Percentiles rank a stretch among this genome's conserved stretches.
phyloP scores from a whole-genome alignment of 495 filamentous ascomycete species.

The Podospora pseudocomata region DNA sequence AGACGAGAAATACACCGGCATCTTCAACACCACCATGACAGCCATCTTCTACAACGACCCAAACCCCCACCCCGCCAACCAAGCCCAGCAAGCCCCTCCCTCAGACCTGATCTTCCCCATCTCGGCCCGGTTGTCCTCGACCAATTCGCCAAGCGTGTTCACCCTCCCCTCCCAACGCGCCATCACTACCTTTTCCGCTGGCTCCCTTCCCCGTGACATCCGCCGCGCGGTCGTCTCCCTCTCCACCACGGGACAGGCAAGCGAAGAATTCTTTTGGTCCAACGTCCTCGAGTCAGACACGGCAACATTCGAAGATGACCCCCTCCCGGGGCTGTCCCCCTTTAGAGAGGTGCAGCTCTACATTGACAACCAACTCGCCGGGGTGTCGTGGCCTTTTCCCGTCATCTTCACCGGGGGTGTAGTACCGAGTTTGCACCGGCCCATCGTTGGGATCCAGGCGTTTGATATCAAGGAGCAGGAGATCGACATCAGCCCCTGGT shows the following conservation, averaged over 20 bases:
- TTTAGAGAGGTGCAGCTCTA: slow-evolving; percentile 81
- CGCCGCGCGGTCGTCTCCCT: slow-evolving; percentile 72
- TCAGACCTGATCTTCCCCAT: slow-evolving; percentile 73
- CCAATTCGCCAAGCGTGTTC: slow-evolving; percentile 62
- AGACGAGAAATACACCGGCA: slow-evolving; percentile 70
- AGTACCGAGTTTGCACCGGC: slow-evolving; percentile 75
- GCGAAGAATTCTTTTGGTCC: slow-evolving; percentile 87
- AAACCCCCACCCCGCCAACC: slow-evolving; percentile 33
- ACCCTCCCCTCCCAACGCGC: slow-evolving; percentile 64
- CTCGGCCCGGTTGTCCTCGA: slow-evolving; percentile 54
- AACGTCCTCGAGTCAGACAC: slow-evolving; percentile 68
- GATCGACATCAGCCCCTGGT: slow-evolving; percentile 78
- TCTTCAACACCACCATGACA: slow-evolving; percentile 77
- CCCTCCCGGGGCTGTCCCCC: slow-evolving; percentile 66
- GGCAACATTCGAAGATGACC: slow-evolving; percentile 57
- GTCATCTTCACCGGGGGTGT: slow-evolving; percentile 87
- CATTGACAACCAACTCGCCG: slow-evolving; percentile 72
- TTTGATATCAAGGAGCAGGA: slow-evolving; percentile 80
- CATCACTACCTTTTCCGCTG: slow-evolving; percentile 45
- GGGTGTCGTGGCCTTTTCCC: slow-evolving; percentile 81
- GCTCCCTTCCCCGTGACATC: slow-evolving; percentile 54
- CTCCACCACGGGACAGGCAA: slow-evolving; percentile 70
- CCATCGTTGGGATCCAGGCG: slow-evolving; percentile 79
- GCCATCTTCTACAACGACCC: slow-evolving; percentile 61
- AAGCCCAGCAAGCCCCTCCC: slow-evolving; percentile 40